Conservation (phyloP, 2,329 filamentous ascomycete genomes). For the Sordariomycetes sp. region DNA sequence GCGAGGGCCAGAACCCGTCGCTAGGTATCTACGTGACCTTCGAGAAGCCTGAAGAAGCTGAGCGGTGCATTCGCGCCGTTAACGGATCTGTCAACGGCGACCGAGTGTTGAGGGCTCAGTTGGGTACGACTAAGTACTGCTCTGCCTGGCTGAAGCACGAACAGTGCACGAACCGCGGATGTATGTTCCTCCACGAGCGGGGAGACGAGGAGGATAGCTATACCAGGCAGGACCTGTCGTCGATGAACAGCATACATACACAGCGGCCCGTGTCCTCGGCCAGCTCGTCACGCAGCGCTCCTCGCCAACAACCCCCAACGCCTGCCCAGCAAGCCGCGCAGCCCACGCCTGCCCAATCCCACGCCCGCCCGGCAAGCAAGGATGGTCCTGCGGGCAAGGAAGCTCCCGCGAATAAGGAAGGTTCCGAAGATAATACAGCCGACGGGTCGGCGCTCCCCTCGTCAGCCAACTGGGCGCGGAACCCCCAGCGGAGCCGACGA, state of each 20-base stretch:
- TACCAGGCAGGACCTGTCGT: conserved; percentile 84
- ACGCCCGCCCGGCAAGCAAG: conserved; percentile 60
- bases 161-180: conserved; percentile 86
- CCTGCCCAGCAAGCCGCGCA: conserved; percentile 7
- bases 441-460: conserved; percentile 87
- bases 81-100: conserved; percentile 90
- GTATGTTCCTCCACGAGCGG: conserved; percentile 95
- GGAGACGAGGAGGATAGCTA: conserved; percentile 98
- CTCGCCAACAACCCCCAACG: conserved; percentile 29
- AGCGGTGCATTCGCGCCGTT: conserved; percentile 79
- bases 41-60: conserved; percentile 79
- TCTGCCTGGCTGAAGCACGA: conserved; percentile 93
- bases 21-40: conserved; percentile 99
- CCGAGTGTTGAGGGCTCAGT: conserved; percentile 61
- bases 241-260: conserved; percentile 80
- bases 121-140: conserved; percentile 95
- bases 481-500: conserved; percentile 52
- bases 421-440: conserved; percentile 47
- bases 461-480: conserved; percentile 83
- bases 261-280: conserved; percentile 50
- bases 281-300: conserved; percentile 37
- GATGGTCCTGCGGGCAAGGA: conserved; percentile 48
- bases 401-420: conserved; percentile 52
- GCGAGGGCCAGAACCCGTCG: conserved; percentile 65
- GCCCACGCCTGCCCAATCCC: conserved; percentile 38